These are phyloP conservation scores for Pichia sp. DNA, from an alignment of 1,139 yeast genomes.

Conservation along the genomic window DNA sequence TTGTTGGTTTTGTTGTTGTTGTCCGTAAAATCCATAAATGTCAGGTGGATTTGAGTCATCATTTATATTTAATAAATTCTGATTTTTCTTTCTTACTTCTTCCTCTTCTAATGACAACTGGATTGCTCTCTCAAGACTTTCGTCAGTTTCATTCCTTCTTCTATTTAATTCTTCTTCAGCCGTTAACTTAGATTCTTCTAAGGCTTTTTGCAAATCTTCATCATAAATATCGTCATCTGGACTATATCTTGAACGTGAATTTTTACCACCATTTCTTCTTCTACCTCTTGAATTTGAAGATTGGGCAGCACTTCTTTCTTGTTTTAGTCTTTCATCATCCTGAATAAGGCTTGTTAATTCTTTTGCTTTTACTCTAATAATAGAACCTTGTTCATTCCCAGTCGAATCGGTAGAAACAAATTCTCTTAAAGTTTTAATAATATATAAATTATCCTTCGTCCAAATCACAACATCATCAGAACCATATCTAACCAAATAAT, in stretches of 20 bases:
- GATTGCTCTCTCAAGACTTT: conserved; percentile 74
- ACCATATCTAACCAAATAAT: conserved; percentile 81
- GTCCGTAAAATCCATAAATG: conserved; percentile 26
- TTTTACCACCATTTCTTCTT: conserved; percentile 19
- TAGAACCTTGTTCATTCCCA: conserved; percentile 84
- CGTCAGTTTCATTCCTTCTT: conserved; percentile 50
- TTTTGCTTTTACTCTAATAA: conserved; percentile 85
- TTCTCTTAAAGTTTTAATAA: conserved; percentile 86
- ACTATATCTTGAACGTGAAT: neutral
- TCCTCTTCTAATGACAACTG: conserved; percentile 85
- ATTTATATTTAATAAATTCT: conserved; percentile 50
- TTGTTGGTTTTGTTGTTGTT: conserved; percentile 26
- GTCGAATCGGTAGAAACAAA: conserved; percentile 78
- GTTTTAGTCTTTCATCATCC: conserved; percentile 77
- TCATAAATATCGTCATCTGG: conserved; percentile 47
- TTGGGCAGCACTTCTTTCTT: conserved; percentile 54
- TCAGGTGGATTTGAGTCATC: conserved; percentile 34
- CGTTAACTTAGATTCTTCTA: conserved; percentile 74
- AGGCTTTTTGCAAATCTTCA: conserved; percentile 75
- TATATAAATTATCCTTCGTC: conserved; percentile 87
- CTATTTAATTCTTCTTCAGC: conserved; percentile 80
- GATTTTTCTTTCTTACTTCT: conserved; percentile 54
- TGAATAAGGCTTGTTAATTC: conserved; percentile 72
- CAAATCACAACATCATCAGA: conserved; percentile 88
- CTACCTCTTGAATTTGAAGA: conserved; percentile 30